phyloP scores from a whole-genome alignment of 176 grass and related monocot genomes.

The Triticum turgidum region DNA sequence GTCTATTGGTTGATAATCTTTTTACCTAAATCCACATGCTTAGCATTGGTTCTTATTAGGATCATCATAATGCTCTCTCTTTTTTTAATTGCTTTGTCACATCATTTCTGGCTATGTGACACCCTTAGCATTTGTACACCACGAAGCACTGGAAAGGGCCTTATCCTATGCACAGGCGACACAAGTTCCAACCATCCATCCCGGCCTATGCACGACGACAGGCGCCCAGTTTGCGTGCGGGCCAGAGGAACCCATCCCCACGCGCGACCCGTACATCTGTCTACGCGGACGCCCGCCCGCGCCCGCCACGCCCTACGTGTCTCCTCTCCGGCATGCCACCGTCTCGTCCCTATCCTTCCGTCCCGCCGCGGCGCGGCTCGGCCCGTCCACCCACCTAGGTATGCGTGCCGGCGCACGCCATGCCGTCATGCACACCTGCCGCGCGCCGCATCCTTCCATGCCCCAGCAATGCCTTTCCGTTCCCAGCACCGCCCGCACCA shows the following conservation, averaged over 20 bases:
- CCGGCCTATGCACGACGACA: neutral
- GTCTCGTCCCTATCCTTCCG: neutral
- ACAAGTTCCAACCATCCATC: neutral
- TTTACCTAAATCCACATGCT: too few relatives aligned
- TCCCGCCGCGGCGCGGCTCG: neutral
- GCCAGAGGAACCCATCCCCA: neutral
- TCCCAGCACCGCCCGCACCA: too few relatives aligned
- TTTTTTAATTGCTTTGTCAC: too few relatives aligned
- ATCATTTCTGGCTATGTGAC: too few relatives aligned
- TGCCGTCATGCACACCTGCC: neutral
- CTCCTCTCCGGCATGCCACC: neutral
- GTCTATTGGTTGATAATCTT: too few relatives aligned
- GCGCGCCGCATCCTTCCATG: conserved; percentile 12
- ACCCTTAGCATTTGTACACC: too few relatives aligned
- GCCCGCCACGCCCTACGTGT: conserved; percentile 12
- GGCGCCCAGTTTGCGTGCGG: neutral
- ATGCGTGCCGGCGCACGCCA: conserved; percentile 3
- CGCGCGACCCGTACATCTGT: neutral
- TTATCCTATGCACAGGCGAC: neutral
- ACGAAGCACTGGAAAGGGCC: too few relatives aligned
- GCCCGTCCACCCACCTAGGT: neutral
- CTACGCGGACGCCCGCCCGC: conserved; percentile 40
- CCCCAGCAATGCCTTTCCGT: neutral
- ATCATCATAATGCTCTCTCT: too few relatives aligned
- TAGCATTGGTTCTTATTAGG: too few relatives aligned